Percentiles rank a stretch among this genome's conserved stretches.
These are phyloP conservation scores for Curvularia lunata DNA, from an alignment of 2,329 filamentous ascomycete genomes.

Conservation along the genomic window DNA sequence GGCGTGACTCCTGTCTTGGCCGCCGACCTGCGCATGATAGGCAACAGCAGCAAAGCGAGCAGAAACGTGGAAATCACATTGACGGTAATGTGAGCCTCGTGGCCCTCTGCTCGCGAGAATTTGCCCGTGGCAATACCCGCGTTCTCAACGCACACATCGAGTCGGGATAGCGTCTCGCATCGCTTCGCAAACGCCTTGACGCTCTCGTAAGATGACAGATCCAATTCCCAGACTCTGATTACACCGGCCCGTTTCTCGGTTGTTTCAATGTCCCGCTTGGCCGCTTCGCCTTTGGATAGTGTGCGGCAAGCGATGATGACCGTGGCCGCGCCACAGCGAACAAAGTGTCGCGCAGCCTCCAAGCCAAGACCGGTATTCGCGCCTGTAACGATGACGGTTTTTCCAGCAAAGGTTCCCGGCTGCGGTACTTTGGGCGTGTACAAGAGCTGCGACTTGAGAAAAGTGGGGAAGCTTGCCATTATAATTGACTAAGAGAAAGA, in stretches of 20 bases:
- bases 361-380: conserved; percentile 9
- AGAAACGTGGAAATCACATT: conserved; percentile 47
- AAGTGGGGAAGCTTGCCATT: conserved; percentile 10
- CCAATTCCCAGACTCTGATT: conserved; percentile 54
- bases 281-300: conserved; percentile 49
- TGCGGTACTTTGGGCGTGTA: conserved; percentile 9
- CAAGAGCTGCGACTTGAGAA: conserved; percentile 7
- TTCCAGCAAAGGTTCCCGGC: conserved; percentile 3
- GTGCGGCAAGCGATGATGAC: conserved; percentile 55
- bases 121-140: conserved; percentile 38
- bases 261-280: conserved; percentile 48
- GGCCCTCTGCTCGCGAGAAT: conserved; percentile 28
- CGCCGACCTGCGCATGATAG: conserved; percentile 20
- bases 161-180: conserved; percentile 21
- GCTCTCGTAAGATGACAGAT: conserved; percentile 49
- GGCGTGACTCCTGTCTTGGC: conserved; percentile 11
- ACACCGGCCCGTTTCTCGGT: conserved; percentile 37
- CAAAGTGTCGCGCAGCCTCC: conserved; percentile 17
- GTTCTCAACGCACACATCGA: conserved; percentile 47
- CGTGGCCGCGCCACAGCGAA: conserved; percentile 39
- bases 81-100: conserved; percentile 38
- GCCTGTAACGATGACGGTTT: conserved; percentile 10
- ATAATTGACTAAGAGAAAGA: not conserved
- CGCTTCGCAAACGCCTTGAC: conserved; percentile 41
- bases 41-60: conserved; percentile 33